Conservation (phyloP, 2,329 filamentous ascomycete species). For the Aspergillus melleus region DNA sequence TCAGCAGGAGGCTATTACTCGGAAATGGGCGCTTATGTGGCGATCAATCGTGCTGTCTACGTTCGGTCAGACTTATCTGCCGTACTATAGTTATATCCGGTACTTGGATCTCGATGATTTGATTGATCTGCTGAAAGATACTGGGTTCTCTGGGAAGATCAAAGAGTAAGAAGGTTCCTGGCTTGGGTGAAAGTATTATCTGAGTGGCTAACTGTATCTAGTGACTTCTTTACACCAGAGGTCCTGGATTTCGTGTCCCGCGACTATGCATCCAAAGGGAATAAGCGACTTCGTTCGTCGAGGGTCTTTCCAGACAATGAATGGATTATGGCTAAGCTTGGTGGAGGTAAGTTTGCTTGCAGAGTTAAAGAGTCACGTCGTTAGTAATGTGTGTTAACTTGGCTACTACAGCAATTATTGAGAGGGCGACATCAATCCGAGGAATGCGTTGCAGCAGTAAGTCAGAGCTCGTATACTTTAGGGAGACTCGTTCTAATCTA, state of each 20-base stretch:
- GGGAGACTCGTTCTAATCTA: neutral
- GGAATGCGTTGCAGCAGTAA: slow-evolving; percentile 56
- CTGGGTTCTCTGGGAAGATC: slow-evolving; percentile 60
- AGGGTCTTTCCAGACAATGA: slow-evolving; percentile 25
- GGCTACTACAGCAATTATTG: slow-evolving; percentile 43
- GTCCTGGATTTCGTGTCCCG: slow-evolving; percentile 30
- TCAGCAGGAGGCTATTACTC: slow-evolving; percentile 49
- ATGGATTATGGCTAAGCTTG: slow-evolving; percentile 50
- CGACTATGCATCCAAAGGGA: slow-evolving; percentile 19
- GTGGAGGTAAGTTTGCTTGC: slow-evolving; percentile 42
- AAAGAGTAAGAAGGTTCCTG: slow-evolving; percentile 49
- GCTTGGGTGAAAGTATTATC: neutral
- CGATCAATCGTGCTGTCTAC: slow-evolving; percentile 67
- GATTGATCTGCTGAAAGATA: slow-evolving; percentile 58
- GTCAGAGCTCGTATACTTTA: slow-evolving; percentile 8
- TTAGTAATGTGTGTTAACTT: neutral
- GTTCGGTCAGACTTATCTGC: slow-evolving; percentile 60
- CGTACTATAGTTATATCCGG: slow-evolving; percentile 69
- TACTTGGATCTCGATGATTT: slow-evolving; percentile 65
- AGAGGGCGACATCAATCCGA: slow-evolving; percentile 56
- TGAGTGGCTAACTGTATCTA: slow-evolving; percentile 20
- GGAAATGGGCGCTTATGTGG: slow-evolving; percentile 66
- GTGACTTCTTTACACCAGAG: slow-evolving; percentile 54
- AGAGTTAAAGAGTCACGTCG: neutral
- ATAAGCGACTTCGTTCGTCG: slow-evolving; percentile 24